Conservation (phyloP, 371 early-diverging fungal genomes). For the Thermomucor indicae-seudaticae region DNA sequence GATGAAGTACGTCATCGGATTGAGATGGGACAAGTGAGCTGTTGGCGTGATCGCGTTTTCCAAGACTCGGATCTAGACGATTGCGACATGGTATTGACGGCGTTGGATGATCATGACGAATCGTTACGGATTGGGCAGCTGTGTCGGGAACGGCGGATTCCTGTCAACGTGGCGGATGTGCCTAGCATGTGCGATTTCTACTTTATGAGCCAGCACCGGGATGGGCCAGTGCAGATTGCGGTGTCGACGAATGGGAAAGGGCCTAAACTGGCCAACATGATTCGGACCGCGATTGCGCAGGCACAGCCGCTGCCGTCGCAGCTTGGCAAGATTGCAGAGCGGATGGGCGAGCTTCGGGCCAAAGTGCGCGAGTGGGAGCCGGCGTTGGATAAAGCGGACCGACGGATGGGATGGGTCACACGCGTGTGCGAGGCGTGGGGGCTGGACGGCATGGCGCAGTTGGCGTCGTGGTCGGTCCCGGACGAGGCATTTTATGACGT, state of each 20-base stretch:
- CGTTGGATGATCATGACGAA: constrained; percentile 73
- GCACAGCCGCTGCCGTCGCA: constrained; percentile 69
- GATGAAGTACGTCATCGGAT: constrained; percentile 63
- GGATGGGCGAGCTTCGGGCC: constrained; percentile 66
- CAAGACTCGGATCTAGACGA: constrained; percentile 49
- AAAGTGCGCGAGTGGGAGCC: constrained; percentile 69
- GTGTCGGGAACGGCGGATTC: constrained; percentile 67
- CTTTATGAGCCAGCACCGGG: constrained; percentile 84
- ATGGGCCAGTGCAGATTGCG: constrained; percentile 82
- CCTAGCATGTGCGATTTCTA: constrained; percentile 90
- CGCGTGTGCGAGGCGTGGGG: constrained; percentile 62
- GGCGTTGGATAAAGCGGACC: constrained; percentile 54
- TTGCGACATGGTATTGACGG: constrained; percentile 76
- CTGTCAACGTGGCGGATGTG: constrained; percentile 91
- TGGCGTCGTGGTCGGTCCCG: constrained; percentile 21
- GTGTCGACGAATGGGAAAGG: constrained; percentile 90
- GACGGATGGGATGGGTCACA: constrained; percentile 83
- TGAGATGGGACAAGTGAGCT: constrained; percentile 50
- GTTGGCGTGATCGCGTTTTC: constrained; percentile 63
- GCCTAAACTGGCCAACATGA: constrained; percentile 79
- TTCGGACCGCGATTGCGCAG: constrained; percentile 63
- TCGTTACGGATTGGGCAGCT: constrained; percentile 66
- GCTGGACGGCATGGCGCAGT: constrained; percentile 24
- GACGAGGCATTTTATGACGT: constrained; percentile 35
- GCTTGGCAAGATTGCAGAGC: constrained; percentile 67